Conservation (phyloP, 495 filamentous ascomycete species). For the Xylaria curta region DNA sequence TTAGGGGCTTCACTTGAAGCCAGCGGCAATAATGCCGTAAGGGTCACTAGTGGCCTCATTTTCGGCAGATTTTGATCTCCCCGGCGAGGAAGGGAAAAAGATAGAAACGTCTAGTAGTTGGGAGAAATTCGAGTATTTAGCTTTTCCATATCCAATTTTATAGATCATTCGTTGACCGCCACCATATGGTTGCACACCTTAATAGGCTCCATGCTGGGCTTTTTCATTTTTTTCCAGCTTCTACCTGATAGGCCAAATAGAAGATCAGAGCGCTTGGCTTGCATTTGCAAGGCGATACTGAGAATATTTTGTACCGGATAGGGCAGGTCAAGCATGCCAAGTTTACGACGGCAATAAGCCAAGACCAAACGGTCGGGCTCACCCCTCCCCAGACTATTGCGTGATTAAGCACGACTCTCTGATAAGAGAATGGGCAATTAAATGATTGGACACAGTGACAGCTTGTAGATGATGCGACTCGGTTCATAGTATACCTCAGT, state of each 20-base stretch:
- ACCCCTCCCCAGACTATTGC: background rate
- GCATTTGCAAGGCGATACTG: constrained; percentile 33
- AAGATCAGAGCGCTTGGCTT: constrained; percentile 7
- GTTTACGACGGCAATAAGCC: constrained; percentile 4
- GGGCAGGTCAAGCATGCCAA: constrained; percentile 19
- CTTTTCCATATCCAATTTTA: background rate
- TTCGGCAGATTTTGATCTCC: background rate
- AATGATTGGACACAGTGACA: constrained; percentile 1
- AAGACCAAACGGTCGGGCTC: constrained; percentile 7
- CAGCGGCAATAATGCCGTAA: constrained; percentile 5
- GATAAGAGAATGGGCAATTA: constrained; percentile 1
- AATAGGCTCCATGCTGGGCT: background rate
- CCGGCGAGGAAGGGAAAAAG: too few species aligned
- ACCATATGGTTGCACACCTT: background rate
- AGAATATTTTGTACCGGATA: constrained; percentile 35
- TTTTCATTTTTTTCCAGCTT: background rate
- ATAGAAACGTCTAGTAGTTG: background rate
- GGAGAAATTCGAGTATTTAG: background rate
- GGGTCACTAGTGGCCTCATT: background rate
- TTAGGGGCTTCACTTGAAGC: background rate
- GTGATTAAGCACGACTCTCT: constrained; percentile 3
- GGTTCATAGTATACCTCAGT: too few species aligned
- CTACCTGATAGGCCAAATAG: background rate
- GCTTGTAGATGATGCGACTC: background rate
- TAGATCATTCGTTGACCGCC: background rate